These are phyloP conservation scores for Ophiostoma ulmi DNA, from an alignment of 2,329 filamentous ascomycete genomes.

Conservation along the genomic window DNA sequence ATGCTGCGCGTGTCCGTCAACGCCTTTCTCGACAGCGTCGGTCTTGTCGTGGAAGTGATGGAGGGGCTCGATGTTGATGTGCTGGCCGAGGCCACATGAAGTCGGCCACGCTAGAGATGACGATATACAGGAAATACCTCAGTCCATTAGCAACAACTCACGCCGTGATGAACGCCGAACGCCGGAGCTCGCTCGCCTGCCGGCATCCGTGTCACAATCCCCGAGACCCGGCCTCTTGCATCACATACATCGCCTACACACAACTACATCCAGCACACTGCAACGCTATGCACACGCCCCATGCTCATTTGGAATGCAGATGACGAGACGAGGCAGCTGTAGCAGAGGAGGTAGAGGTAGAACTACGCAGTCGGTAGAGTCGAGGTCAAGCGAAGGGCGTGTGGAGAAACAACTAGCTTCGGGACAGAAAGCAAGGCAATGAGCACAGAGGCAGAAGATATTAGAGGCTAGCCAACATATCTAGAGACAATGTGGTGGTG, in stretches of 20 bases:
- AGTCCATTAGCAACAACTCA: neutral
- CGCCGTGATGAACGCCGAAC: neutral
- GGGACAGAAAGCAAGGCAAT: too few relatives aligned
- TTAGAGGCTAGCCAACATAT: neutral
- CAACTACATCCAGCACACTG: neutral
- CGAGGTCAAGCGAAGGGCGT: neutral
- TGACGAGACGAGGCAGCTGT: neutral
- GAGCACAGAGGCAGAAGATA: too few relatives aligned
- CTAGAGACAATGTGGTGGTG: neutral
- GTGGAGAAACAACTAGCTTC: neutral
- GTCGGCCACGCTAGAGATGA: neutral
- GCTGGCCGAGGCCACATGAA: conserved; percentile 39
- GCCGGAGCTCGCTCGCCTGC: neutral
- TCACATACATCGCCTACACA: too few relatives aligned
- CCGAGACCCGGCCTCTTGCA: neutral
- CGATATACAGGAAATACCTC: neutral
- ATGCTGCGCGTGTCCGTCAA: conserved; percentile 97
- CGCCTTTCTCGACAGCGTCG: conserved; percentile 87
- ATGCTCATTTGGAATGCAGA: neutral
- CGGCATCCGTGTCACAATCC: neutral
- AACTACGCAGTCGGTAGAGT: neutral
- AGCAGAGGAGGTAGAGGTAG: neutral
- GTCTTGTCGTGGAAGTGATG: conserved; percentile 83
- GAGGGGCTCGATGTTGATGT: conserved; percentile 84
- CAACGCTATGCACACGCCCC: neutral